Evolutionary conservation across 2,329 filamentous ascomycete species (phyloP).

Genomic region (Aspergillus pseudonomiae): DNA sequence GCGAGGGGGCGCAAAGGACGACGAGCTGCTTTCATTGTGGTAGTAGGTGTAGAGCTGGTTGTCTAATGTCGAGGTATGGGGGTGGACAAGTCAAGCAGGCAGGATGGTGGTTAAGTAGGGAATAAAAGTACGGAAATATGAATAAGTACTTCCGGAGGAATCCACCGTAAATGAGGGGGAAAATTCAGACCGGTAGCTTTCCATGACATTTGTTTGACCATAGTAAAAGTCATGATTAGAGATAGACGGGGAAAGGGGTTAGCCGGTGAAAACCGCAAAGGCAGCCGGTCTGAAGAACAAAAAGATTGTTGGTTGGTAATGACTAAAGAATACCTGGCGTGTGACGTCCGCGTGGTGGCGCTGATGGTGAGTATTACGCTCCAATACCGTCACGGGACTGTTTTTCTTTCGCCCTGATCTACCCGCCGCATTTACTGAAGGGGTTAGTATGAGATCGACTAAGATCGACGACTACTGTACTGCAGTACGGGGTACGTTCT

Average conservation of each 20-base stretch:
- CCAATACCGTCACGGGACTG: not conserved
- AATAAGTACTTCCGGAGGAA: slow-evolving; percentile 1
- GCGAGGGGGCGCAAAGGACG: slow-evolving; percentile 29
- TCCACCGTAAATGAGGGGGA: not conserved
- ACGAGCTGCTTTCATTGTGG: slow-evolving; percentile 33
- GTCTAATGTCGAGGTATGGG: not conserved
- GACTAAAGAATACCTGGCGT: not conserved
- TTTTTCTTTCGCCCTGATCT: not conserved
- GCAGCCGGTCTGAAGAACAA: slow-evolving; percentile 3
- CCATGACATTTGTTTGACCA: not conserved
- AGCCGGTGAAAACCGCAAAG: slow-evolving; percentile 5
- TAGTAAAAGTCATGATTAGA: not conserved
- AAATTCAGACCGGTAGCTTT: not conserved
- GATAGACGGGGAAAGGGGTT: not conserved
- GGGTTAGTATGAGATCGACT: not conserved
- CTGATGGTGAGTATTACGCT: not conserved
- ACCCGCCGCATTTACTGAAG: not conserved
- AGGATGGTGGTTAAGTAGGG: not conserved
- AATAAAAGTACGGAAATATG: not conserved
- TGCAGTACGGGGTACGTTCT: not conserved
- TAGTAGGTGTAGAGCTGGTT: slow-evolving; percentile 2
- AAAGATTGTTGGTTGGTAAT: slow-evolving; percentile 1
- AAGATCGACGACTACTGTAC: slow-evolving; percentile 3
- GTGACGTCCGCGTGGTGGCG: not conserved
- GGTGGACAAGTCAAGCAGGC: not conserved